phyloP scores from a whole-genome alignment of 1,139 yeast genomes.

The Debaryomyces sp. region DNA sequence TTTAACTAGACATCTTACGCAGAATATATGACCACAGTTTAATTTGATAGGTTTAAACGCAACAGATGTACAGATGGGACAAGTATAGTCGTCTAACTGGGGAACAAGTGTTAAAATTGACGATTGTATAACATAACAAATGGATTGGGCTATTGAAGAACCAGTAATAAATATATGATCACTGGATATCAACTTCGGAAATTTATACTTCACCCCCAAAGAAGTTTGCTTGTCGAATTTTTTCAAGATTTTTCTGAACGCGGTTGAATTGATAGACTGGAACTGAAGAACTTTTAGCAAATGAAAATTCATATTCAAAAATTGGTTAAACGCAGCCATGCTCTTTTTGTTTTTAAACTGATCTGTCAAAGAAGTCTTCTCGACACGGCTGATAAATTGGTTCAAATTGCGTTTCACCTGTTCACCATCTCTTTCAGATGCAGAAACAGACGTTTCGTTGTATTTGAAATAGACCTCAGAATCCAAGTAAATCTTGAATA shows the following conservation, averaged over 20 bases:
- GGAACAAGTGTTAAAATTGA: slow-evolving; percentile 62
- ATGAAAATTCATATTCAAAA: slow-evolving; percentile 55
- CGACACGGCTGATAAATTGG: slow-evolving; percentile 47
- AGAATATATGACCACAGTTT: slow-evolving; percentile 66
- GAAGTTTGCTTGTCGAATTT: slow-evolving; percentile 76
- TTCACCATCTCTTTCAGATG: slow-evolving; percentile 42
- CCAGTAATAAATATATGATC: slow-evolving; percentile 51
- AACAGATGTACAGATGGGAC: slow-evolving; percentile 71
- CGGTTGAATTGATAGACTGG: slow-evolving; percentile 63
- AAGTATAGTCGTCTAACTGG: slow-evolving; percentile 71
- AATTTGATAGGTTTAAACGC: slow-evolving; percentile 73
- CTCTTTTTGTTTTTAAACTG: slow-evolving; percentile 55
- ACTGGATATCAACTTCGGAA: slow-evolving; percentile 49
- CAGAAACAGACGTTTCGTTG: slow-evolving; percentile 43
- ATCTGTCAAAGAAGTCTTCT: slow-evolving; percentile 40
- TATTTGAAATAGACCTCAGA: slow-evolving; percentile 66
- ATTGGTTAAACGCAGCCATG: slow-evolving; percentile 48
- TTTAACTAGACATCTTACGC: slow-evolving; percentile 71
- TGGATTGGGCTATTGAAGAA: slow-evolving; percentile 54
- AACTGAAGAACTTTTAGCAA: slow-evolving; percentile 61
- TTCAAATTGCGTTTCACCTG: slow-evolving; percentile 44
- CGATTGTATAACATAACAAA: slow-evolving; percentile 58
- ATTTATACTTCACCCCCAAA: slow-evolving; percentile 48
- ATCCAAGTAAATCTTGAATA: slow-evolving; percentile 66
- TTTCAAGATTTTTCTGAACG: slow-evolving; percentile 67